These are phyloP conservation scores for Leccinum holopus DNA, from an alignment of 1,284 basidiomycete genomes.

Conservation along the genomic window DNA sequence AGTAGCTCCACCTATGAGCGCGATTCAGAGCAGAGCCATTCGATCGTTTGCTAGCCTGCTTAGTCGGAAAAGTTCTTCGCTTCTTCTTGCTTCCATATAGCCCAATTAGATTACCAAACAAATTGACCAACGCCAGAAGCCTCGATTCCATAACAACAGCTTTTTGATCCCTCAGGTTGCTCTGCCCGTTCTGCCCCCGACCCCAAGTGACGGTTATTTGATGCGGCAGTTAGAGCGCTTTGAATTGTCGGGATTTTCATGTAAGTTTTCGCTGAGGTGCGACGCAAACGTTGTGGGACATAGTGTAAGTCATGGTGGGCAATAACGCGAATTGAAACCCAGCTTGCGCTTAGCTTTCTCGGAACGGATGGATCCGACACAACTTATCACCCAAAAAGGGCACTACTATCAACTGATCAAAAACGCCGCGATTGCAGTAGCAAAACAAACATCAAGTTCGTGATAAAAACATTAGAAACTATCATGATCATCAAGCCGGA, in stretches of 20 bases:
- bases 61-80: not conserved
- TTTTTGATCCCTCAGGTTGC: not conserved
- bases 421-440: not conserved
- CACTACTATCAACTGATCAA: no score
- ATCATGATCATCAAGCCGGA: slow-evolving; percentile 12
- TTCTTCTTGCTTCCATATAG: not conserved
- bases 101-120: not conserved
- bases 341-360: not conserved
- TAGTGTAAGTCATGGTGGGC: no score
- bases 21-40: not conserved
- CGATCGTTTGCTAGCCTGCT: not conserved
- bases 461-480: slow-evolving; percentile 6
- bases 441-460: slow-evolving; percentile 6
- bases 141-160: not conserved
- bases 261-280: not conserved
- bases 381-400: not conserved
- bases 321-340: not conserved
- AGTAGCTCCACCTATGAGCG: not conserved
- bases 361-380: not conserved
- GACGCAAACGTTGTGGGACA: not conserved
- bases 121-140: not conserved
- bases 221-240: not conserved
- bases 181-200: not conserved
- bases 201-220: not conserved
- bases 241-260: not conserved